phyloP scores from a whole-genome alignment of 106 monocot genomes.

The Allium cepa region DNA sequence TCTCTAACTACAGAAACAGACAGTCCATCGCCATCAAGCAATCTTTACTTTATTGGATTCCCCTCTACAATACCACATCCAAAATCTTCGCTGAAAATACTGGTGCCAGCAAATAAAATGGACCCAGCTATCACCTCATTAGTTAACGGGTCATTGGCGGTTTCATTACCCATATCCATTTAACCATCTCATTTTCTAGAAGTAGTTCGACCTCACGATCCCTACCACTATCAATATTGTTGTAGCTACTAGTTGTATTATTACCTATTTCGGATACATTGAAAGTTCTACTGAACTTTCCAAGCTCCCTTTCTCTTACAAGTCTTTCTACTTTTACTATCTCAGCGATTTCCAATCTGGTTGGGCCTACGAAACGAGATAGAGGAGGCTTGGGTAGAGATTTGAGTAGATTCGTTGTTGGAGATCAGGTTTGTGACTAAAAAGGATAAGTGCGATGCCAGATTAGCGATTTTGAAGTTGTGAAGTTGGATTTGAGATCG shows the following conservation, averaged over 20 bases:
- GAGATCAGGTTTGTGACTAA: too few relatives aligned
- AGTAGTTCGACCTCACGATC: not conserved
- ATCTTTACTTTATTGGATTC: constrained; percentile 56
- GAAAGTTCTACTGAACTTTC: constrained; percentile 32
- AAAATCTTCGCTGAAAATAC: too few relatives aligned
- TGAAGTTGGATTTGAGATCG: too few relatives aligned
- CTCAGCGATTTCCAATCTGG: too few relatives aligned
- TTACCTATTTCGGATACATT: not conserved
- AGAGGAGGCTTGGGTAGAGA: too few relatives aligned
- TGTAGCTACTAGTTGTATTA: not conserved
- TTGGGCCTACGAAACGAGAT: too few relatives aligned
- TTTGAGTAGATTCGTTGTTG: too few relatives aligned
- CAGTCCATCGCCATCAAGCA: constrained; percentile 77
- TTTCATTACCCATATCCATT: not conserved
- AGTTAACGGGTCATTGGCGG: not conserved
- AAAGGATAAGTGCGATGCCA: too few relatives aligned
- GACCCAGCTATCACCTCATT: constrained; percentile 5
- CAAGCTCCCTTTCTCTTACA: constrained; percentile 66
- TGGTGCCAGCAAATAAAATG: not conserved
- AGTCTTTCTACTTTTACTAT: constrained; percentile 52
- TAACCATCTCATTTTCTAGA: constrained; percentile 1
- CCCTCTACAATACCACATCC: constrained; percentile 6
- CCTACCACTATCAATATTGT: constrained; percentile 1
- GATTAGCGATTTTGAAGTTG: too few relatives aligned
- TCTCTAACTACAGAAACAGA: constrained; percentile 80